Base-by-base conservation (phyloP, 257 asterid species). In the Solanum verrucosum region DNA sequence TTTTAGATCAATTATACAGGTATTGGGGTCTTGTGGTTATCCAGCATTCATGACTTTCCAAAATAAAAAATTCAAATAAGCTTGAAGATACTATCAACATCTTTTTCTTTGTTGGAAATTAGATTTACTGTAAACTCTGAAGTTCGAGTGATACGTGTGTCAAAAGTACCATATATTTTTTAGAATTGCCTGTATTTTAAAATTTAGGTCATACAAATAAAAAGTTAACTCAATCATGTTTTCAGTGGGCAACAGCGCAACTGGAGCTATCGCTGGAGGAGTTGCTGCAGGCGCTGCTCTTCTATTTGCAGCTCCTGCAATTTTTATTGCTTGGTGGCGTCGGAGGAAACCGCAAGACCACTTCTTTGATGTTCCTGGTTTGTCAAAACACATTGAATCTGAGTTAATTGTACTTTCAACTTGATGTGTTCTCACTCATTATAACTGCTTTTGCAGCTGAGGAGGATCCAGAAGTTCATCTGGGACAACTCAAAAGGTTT, bases 301-400 rank as follows among this genome's bases (percentile, higher is more conserved):
- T 89, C 92, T 96, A n/a, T 95, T 95, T 91, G 95, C 98, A 86
- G 95, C 90, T 83, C 98, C 97, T 68, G 95, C 96, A 44, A 93
- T 96, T 59, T 92, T 94, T 29, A 94, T 84, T 84, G 52, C 63
- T 42, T 70, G 37, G 59, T 84, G 78, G 75, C 87, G 78, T n/a
- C 52, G 59, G 79, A 84, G 87, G 77, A 65, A 37, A 42, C 74
- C 60, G 8, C 95, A 93, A 68, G 98, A 94, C 92, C 90, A 95
- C 92, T 95, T 94, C 98, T 92, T 94, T 87, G 98, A 95, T 87
- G 99, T 94, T 92, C 98, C 98, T 87, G 98, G 98, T 96, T 65
- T 13, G 59, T 59, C 65, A 56, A 56, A 56, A 65, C n/a, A 29
- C 52, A 35, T 2, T 84, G 79, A n/a, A 65, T 35, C 33, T 35